Conservation (phyloP, 2,329 filamentous ascomycete species). For the Paramyrothecium sp. region DNA sequence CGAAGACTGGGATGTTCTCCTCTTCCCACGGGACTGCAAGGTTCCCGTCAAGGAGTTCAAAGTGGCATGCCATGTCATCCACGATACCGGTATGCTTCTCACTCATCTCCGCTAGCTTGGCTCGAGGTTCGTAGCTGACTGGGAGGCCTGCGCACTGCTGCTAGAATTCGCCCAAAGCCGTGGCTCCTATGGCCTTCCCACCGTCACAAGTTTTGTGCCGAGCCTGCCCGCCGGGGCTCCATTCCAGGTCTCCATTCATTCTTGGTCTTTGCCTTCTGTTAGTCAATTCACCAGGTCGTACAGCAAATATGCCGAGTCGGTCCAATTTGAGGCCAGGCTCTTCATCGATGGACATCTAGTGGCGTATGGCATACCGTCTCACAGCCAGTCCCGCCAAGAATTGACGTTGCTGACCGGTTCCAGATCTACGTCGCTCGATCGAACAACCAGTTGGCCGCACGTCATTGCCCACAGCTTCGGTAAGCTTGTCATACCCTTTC, state of each 20-base stretch:
- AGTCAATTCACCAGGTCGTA: slow-evolving; percentile 56
- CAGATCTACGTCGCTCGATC: slow-evolving; percentile 56
- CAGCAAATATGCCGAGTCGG: slow-evolving; percentile 53
- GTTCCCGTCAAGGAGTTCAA: slow-evolving; percentile 80
- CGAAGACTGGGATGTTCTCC: slow-evolving; percentile 81
- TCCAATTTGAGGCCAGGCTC: slow-evolving; percentile 65
- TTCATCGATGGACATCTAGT: slow-evolving; percentile 66
- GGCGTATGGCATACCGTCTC: slow-evolving; percentile 43
- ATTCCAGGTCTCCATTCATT: slow-evolving; percentile 74
- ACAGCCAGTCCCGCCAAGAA: background rate
- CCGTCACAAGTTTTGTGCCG: slow-evolving; percentile 70
- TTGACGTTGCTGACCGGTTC: background rate
- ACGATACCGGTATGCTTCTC: slow-evolving; percentile 39
- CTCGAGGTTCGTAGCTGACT: background rate
- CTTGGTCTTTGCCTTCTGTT: slow-evolving; percentile 62
- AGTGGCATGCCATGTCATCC: slow-evolving; percentile 71
- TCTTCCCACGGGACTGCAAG: slow-evolving; percentile 68
- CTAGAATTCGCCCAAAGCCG: slow-evolving; percentile 53
- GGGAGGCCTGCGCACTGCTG: too few species aligned
- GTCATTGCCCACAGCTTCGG: slow-evolving; percentile 44
- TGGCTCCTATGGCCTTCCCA: slow-evolving; percentile 54
- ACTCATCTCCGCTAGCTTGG: background rate
- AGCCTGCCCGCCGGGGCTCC: slow-evolving; percentile 55
- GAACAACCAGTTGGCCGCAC: slow-evolving; percentile 49
- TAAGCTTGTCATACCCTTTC: slow-evolving; percentile 18